Base-by-base conservation (phyloP, 768 basidiomycete genomes). In the Pleurotus sapidus region DNA sequence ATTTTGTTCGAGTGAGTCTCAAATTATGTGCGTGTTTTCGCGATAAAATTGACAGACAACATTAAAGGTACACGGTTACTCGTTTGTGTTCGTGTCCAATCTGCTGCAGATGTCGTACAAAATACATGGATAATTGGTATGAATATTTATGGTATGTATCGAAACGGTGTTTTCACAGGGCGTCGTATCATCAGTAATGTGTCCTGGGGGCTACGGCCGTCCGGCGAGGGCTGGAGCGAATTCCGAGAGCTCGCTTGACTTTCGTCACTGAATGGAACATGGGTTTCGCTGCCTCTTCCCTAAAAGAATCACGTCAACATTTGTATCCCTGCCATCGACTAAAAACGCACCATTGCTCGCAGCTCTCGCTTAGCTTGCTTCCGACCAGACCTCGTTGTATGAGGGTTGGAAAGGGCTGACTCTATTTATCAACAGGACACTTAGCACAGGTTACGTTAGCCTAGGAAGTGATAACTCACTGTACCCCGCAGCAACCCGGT, bases 241-340 rank as follows among this genome's bases (percentile, higher is more conserved):
- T 80, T 5, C 81, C 83, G n/a, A 84, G 64, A 0, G 77, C 68
- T 27, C 77, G 78, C 62, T 78, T 81, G 61, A 84, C 67, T 64
- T 72, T 79, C 45, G 80, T 80, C 77, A 81, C n/a, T 74, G 55
- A 84, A 64, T 14, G 80, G 70, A 42, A 83, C 77, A 64, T 80
- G 78, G 15, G 77, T 68, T 15, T 75, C 73, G 37, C 71, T 63
- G 14, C 71, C 72, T 40, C 73, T 73, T 49, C 81, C 80, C 79
- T 83, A 62, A 30, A 51, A 57, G 5, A 53, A 17, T 3, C 4
- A 7, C 15, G 17, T 27, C 17, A 24, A 37, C 17, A 17, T 37
- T 14, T 27, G 49, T 14, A 18, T 17, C 7, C 17, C 17, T 9
- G 11, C n/a, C 7, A 15, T 17, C 15, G n/a, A 51, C 27, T 34